phyloP scores from a whole-genome alignment of 2,329 filamentous ascomycete species.

The Xylaria sp. region DNA sequence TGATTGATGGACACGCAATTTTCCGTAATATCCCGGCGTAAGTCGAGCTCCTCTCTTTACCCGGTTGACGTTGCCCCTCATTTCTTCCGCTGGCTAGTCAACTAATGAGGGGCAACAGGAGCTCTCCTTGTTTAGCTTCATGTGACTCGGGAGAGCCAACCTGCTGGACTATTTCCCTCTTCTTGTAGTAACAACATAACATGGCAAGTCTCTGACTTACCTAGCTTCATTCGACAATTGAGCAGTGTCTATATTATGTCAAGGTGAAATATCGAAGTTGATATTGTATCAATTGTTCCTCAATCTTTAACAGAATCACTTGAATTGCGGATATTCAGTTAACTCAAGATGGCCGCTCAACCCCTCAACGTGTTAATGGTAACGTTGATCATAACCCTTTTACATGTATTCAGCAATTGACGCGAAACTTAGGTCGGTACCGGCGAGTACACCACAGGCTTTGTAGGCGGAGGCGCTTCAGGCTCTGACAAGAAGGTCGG shows the following conservation, averaged over 20 bases:
- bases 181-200: background rate
- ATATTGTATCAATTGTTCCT: background rate
- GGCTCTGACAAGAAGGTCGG: constrained; percentile 94
- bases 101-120: constrained; percentile 19
- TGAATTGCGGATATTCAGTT: background rate
- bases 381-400: constrained; percentile 23
- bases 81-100: constrained; percentile 34
- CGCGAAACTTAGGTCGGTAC: constrained; percentile 62
- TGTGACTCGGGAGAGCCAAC: background rate
- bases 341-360: constrained; percentile 13
- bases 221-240: background rate
- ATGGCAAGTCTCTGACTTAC: background rate
- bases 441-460: constrained; percentile 95
- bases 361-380: constrained; percentile 67
- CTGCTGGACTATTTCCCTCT: background rate
- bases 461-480: constrained; percentile 76
- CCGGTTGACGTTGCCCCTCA: constrained; percentile 31
- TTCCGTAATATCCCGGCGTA: constrained; percentile 8
- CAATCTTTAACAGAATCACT: background rate
- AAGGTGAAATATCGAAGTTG: background rate
- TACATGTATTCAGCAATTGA: constrained; percentile 14
- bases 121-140: constrained; percentile 12
- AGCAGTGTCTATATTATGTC: background rate
- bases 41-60: constrained; percentile 7
- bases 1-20: constrained; percentile 21